Conservation (phyloP, 2,329 filamentous ascomycete species). For the Venturia asperata region DNA sequence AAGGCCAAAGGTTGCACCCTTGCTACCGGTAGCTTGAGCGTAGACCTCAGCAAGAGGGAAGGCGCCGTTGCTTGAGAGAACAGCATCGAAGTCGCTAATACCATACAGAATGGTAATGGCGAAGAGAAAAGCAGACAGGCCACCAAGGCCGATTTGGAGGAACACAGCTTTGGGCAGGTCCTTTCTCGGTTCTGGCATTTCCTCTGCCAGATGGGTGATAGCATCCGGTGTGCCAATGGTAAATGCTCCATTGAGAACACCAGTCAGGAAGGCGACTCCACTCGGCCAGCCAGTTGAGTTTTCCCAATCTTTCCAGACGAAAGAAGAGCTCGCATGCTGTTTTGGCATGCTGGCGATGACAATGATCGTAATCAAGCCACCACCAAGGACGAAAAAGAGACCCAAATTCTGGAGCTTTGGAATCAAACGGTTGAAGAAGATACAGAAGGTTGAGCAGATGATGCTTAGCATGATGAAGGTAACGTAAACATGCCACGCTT, state of each 20-base stretch:
- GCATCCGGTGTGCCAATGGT: slow-evolving; percentile 55
- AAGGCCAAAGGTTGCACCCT: slow-evolving; percentile 30
- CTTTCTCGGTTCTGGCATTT: slow-evolving; percentile 29
- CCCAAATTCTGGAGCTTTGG: slow-evolving; percentile 50
- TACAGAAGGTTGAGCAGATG: slow-evolving; percentile 39
- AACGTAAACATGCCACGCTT: slow-evolving; percentile 48
- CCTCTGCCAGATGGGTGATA: slow-evolving; percentile 57
- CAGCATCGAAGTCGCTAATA: slow-evolving; percentile 23
- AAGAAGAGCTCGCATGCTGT: slow-evolving; percentile 37
- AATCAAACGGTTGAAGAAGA: slow-evolving; percentile 50
- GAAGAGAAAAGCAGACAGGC: slow-evolving; percentile 13
- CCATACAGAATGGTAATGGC: slow-evolving; percentile 34
- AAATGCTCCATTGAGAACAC: slow-evolving; percentile 64
- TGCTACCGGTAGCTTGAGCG: slow-evolving; percentile 37
- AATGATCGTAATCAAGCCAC: slow-evolving; percentile 49
- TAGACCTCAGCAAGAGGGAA: slow-evolving; percentile 64
- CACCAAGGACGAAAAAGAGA: slow-evolving; percentile 46
- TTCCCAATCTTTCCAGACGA: slow-evolving; percentile 41
- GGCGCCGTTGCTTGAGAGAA: slow-evolving; percentile 42
- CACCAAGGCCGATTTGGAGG: slow-evolving; percentile 10
- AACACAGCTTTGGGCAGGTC: slow-evolving; percentile 32
- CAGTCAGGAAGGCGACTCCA: slow-evolving; percentile 58
- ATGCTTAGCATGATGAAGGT: slow-evolving; percentile 43
- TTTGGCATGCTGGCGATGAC: slow-evolving; percentile 50
- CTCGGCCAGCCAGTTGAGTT: slow-evolving; percentile 42